These are phyloP conservation scores for Zasmidium citrigriseum DNA, from an alignment of 2,329 filamentous ascomycete species.

Conservation along the genomic window DNA sequence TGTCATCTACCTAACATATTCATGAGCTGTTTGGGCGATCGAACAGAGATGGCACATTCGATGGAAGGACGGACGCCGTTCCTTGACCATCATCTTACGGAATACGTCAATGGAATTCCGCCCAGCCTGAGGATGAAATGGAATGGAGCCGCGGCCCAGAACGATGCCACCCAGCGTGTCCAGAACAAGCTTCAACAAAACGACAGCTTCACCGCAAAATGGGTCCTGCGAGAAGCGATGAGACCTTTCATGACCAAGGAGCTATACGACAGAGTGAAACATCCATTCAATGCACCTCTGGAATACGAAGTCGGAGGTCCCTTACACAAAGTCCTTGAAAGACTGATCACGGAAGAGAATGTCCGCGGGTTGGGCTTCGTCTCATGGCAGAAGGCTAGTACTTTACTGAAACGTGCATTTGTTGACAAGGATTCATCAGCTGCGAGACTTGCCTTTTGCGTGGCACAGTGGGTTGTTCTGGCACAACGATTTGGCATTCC, in stretches of 20 bases:
- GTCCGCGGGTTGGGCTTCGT: slow-evolving; percentile 33
- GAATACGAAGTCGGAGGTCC: slow-evolving; percentile 21
- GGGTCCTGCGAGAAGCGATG: slow-evolving; percentile 27
- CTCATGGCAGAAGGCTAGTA: slow-evolving; percentile 17
- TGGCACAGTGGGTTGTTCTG: slow-evolving; percentile 16
- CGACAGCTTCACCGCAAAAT: slow-evolving; percentile 36
- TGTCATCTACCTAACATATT: slow-evolving; percentile 41
- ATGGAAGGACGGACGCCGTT: slow-evolving; percentile 45
- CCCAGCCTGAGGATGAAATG: slow-evolving; percentile 41
- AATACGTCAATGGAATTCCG: slow-evolving; percentile 42
- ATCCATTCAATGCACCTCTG: slow-evolving; percentile 28
- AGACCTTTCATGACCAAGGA: slow-evolving; percentile 30
- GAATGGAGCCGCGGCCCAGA: slow-evolving; percentile 7
- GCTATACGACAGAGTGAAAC: slow-evolving; percentile 27
- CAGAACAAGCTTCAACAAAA: slow-evolving; percentile 46
- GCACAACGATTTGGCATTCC: slow-evolving; percentile 5
- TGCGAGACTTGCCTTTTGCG: slow-evolving; percentile 9
- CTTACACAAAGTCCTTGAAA: slow-evolving; percentile 19
- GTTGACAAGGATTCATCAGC: background rate
- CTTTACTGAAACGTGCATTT: slow-evolving; percentile 6
- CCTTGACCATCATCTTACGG: slow-evolving; percentile 42
- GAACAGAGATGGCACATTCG: slow-evolving; percentile 47
- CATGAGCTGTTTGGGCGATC: slow-evolving; percentile 47
- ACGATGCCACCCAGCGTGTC: slow-evolving; percentile 8
- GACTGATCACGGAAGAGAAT: slow-evolving; percentile 26